Conservation (phyloP, 345 rosid genomes). For the Psidium guajava region DNA sequence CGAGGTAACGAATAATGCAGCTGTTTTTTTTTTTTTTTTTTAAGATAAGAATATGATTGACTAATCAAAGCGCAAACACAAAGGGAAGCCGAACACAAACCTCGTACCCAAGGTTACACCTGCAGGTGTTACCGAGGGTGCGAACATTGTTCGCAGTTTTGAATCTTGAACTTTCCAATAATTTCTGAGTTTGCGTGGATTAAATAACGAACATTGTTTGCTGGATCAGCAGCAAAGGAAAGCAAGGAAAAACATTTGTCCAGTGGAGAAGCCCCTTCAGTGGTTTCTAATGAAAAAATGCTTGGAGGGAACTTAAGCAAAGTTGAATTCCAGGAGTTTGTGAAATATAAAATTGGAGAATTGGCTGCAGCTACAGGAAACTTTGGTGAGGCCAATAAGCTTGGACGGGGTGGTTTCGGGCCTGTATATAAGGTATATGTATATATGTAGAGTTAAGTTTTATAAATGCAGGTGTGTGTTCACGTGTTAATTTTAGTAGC, state of each 20-base stretch:
- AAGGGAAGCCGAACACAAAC: too few relatives aligned
- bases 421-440: constrained; percentile 21
- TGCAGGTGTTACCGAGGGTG: too few relatives aligned
- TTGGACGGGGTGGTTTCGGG: constrained; percentile 13
- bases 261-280: not conserved
- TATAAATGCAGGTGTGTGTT: not conserved
- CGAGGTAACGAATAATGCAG: not conserved
- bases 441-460: constrained; percentile 9
- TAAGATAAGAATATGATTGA: too few relatives aligned
- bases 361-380: constrained; percentile 21
- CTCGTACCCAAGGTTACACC: too few relatives aligned
- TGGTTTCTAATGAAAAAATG: not conserved
- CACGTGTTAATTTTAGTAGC: not conserved
- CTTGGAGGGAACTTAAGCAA: not conserved
- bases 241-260: not conserved
- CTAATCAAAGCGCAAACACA: too few relatives aligned
- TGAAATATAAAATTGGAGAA: constrained; percentile 23
- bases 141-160: not conserved
- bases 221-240: not conserved
- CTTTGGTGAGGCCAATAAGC: constrained; percentile 23
- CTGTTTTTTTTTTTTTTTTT: not conserved
- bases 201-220: not conserved
- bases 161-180: not conserved
- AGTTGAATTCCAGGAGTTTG: constrained; percentile 9
- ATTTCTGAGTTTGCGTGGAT: not conserved